Conservation (phyloP, 805 yeast species). For the Ogataea pilisensis region DNA sequence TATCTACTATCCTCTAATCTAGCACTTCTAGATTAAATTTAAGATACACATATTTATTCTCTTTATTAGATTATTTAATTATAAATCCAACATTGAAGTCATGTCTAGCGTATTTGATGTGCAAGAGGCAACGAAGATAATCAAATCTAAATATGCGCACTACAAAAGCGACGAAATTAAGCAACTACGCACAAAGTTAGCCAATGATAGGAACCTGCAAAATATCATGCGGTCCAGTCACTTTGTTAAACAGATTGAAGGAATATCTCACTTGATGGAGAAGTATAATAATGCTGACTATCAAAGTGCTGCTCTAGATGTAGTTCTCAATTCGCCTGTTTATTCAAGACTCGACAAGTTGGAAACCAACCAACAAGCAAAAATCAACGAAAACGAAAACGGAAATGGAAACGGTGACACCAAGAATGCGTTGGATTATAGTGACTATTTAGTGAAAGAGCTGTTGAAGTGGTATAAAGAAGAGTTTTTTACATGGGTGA, state of each 20-base stretch:
- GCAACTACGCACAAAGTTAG: background rate
- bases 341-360: slow-evolving; percentile 42
- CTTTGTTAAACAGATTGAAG: slow-evolving; percentile 11
- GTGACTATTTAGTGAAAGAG: slow-evolving; percentile 56
- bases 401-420: slow-evolving; percentile 1
- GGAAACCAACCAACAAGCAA: slow-evolving; percentile 9
- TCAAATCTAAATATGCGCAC: slow-evolving; percentile 9
- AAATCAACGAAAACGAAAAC: background rate
- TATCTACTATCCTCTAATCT: too few relatives aligned
- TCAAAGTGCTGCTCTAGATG: slow-evolving; percentile 57
- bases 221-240: slow-evolving; percentile 2
- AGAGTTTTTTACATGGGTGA: slow-evolving; percentile 81
- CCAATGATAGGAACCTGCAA: slow-evolving; percentile 1
- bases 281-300: slow-evolving; percentile 40
- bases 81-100: background rate
- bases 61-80: too few relatives aligned
- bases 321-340: slow-evolving; percentile 60
- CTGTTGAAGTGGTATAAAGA: slow-evolving; percentile 68
- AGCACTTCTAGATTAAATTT: too few relatives aligned
- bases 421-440: slow-evolving; percentile 38
- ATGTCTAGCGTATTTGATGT: slow-evolving; percentile 1
- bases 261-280: slow-evolving; percentile 16
- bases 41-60: too few relatives aligned
- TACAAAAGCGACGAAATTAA: slow-evolving; percentile 6
- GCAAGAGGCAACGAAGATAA: slow-evolving; percentile 2